These are phyloP conservation scores for Diaporthe australafricana DNA, from an alignment of 2,329 filamentous ascomycete species.

Conservation along the genomic window DNA sequence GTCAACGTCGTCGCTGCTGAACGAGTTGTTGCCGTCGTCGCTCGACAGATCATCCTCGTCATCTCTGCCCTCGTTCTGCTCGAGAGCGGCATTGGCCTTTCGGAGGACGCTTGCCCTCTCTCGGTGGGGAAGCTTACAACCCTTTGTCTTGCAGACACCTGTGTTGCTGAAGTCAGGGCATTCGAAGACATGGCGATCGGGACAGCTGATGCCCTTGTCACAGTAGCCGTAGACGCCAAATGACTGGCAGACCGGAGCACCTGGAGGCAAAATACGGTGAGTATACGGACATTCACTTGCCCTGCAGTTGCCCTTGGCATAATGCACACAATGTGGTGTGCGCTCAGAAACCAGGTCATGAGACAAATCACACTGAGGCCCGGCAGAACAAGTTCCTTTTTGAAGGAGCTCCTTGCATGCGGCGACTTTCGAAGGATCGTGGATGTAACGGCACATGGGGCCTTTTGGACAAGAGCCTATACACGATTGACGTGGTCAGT, in stretches of 20 bases:
- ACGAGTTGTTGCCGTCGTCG: constrained; percentile 76
- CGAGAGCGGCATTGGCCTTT: constrained; percentile 67
- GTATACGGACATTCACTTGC: constrained; percentile 89
- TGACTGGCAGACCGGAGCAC: constrained; percentile 82
- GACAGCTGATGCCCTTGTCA: constrained; percentile 81
- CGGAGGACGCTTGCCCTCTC: constrained; percentile 86
- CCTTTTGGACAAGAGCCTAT: constrained; percentile 89
- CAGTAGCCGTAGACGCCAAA: constrained; percentile 94
- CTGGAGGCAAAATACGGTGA: constrained; percentile 82
- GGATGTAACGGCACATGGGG: constrained; percentile 80
- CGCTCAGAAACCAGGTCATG: constrained; percentile 87
- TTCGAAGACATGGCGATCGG: constrained; percentile 88
- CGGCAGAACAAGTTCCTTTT: constrained; percentile 81
- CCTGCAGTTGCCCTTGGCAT: constrained; percentile 88
- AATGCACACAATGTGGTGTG: constrained; percentile 90
- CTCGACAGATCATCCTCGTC: constrained; percentile 79
- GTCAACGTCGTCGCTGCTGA: constrained; percentile 82
- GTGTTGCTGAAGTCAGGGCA: constrained; percentile 96
- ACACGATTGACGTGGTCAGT: constrained; percentile 41
- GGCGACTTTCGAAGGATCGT: constrained; percentile 88
- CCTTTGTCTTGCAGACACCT: constrained; percentile 82
- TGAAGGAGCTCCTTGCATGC: constrained; percentile 90
- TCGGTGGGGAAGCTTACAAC: constrained; percentile 88
- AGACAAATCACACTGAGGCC: constrained; percentile 88
- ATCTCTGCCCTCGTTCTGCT: constrained; percentile 56